Evolutionary conservation across 371 early-diverging fungal genomes (phyloP).

Genomic region (Umbelopsis sp.): DNA sequence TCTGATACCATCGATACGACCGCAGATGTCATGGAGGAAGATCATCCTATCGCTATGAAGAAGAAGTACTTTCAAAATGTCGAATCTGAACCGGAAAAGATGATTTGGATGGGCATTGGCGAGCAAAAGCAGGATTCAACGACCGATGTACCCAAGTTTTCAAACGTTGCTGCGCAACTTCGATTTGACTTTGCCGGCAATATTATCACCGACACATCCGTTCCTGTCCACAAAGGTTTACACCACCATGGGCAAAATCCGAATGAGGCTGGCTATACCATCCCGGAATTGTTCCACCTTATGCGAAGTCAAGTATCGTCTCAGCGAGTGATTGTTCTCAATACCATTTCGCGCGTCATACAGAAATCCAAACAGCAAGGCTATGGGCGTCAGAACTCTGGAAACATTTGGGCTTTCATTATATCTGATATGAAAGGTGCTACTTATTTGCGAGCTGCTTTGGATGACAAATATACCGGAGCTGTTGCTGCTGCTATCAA

Average conservation of each 20-base stretch:
- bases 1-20: background rate
- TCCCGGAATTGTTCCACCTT: slow-evolving; percentile 81
- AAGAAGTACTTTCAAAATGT: slow-evolving; percentile 59
- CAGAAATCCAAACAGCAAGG: slow-evolving; percentile 45
- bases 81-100: slow-evolving; percentile 65
- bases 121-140: slow-evolving; percentile 18
- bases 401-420: slow-evolving; percentile 7
- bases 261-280: slow-evolving; percentile 83
- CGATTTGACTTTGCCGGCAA: slow-evolving; percentile 84
- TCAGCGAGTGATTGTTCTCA: slow-evolving; percentile 78
- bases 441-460: slow-evolving; percentile 61
- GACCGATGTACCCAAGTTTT: slow-evolving; percentile 18
- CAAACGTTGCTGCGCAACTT: slow-evolving; percentile 30
- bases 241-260: slow-evolving; percentile 92
- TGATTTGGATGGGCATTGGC: slow-evolving; percentile 71
- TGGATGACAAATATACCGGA: slow-evolving; percentile 69
- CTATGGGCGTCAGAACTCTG: slow-evolving; percentile 10
- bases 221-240: slow-evolving; percentile 71
- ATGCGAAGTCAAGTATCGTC: slow-evolving; percentile 81
- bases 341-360: slow-evolving; percentile 64
- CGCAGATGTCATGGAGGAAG: slow-evolving; percentile 33
- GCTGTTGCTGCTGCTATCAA: slow-evolving; percentile 59
- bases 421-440: slow-evolving; percentile 4
- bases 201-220: slow-evolving; percentile 51
- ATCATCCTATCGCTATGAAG: slow-evolving; percentile 57